These are phyloP conservation scores for Cymbopogon flexuosus DNA, from an alignment of 202 grass and related monocot species.

Conservation along the genomic window DNA sequence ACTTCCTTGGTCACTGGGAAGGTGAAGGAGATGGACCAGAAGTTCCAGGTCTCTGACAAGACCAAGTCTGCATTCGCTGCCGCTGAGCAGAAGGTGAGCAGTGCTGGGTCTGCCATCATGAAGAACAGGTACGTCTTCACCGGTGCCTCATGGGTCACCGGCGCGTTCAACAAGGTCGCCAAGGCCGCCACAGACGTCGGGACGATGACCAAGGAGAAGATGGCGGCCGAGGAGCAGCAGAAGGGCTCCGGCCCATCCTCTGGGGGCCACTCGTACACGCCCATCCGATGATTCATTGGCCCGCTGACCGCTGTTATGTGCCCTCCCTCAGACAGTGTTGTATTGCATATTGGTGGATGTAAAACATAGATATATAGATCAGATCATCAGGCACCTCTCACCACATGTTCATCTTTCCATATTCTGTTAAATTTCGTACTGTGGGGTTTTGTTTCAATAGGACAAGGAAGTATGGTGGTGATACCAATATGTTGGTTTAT, in stretches of 20 bases:
- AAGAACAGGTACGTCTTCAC: slow-evolving; percentile 87
- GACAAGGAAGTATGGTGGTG: slow-evolving; percentile 23
- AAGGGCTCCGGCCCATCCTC: slow-evolving; percentile 41
- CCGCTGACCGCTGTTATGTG: background rate
- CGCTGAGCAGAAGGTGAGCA: slow-evolving; percentile 59
- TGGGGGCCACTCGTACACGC: slow-evolving; percentile 35
- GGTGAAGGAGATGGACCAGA: slow-evolving; percentile 76
- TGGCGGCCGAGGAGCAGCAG: slow-evolving; percentile 53
- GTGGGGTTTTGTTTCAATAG: slow-evolving; percentile 15
- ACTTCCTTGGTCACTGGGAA: slow-evolving; percentile 65
- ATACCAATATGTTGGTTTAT: slow-evolving; percentile 14
- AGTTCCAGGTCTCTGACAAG: slow-evolving; percentile 75
- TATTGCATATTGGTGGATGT: slow-evolving; percentile 28
- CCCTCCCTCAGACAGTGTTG: slow-evolving; percentile 2
- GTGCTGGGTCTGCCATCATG: slow-evolving; percentile 55
- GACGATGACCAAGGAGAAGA: slow-evolving; percentile 87
- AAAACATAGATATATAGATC: slow-evolving; percentile 47
- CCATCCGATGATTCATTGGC: slow-evolving; percentile 30
- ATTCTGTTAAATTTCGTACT: background rate
- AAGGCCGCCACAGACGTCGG: slow-evolving; percentile 65
- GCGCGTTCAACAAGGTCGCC: slow-evolving; percentile 59
- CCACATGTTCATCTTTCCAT: slow-evolving; percentile 21
- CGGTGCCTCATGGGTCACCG: slow-evolving; percentile 54
- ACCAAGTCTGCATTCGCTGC: slow-evolving; percentile 45
- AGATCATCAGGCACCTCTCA: background rate